Conservation (phyloP, 176 grass and related monocot genomes). For the maize (Zea mays) region Zm-B73-REFERENCE-NAM-5.0 NC_050099.1:246569501-246570000, state of each 20-base stretch:
- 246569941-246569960: conserved; percentile 44
- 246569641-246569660: no score
- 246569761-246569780: conserved; percentile 59
- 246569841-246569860: not conserved
- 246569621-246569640: not conserved
- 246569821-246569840: not conserved
- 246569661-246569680: not conserved
- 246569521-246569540: conserved; percentile 79
- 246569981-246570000: conserved; percentile 65
- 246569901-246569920: conserved; percentile 62
- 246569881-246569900: conserved; percentile 42
- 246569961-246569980: conserved; percentile 74
- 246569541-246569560: conserved; percentile 67
- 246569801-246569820: conserved; percentile 61
- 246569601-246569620: not conserved
- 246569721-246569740: conserved; percentile 8
- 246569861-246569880: not conserved
- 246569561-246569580: conserved; percentile 17
- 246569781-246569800: conserved; percentile 72
- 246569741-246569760: conserved; percentile 27
- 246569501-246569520: conserved; percentile 68
- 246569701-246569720: not conserved
- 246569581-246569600: conserved; percentile 35
- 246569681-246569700: conserved; percentile 2
- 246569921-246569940: conserved; percentile 53